Conservation (phyloP, 768 basidiomycete genomes). For the Rhizopogon vinicolor region DNA sequence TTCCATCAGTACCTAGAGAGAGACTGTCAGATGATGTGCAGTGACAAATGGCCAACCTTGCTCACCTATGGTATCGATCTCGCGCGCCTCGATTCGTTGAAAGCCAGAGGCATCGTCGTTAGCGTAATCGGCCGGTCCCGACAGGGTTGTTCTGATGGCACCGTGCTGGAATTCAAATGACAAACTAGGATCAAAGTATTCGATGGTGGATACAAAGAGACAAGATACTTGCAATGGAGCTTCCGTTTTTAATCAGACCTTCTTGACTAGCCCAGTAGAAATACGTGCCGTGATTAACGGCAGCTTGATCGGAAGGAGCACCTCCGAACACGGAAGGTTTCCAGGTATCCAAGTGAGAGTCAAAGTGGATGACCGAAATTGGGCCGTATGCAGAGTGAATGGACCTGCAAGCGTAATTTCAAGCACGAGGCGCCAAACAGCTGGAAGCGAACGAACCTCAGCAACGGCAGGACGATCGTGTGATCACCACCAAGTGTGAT, state of each 20-base stretch:
- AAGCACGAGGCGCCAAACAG: not conserved
- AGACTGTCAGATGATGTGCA: not conserved
- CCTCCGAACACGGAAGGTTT: constrained; percentile 73
- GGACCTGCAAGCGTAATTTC: constrained; percentile 39
- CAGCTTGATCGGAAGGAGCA: constrained; percentile 64
- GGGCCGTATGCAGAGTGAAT: constrained; percentile 74
- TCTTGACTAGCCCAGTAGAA: constrained; percentile 88
- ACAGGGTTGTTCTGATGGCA: constrained; percentile 81
- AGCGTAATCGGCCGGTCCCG: constrained; percentile 69
- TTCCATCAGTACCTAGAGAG: constrained; percentile 58
- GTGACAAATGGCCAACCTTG: not conserved
- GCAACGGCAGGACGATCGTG: constrained; percentile 67
- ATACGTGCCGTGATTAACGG: constrained; percentile 86
- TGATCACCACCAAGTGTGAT: constrained; percentile 88
- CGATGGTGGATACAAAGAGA: constrained; percentile 22
- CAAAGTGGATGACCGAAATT: constrained; percentile 83
- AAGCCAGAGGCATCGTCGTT: constrained; percentile 81
- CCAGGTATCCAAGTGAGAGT: constrained; percentile 82
- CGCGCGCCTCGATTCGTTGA: constrained; percentile 76
- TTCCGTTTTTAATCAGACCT: constrained; percentile 72
- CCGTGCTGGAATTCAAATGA: constrained; percentile 59
- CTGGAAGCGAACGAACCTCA: constrained; percentile 31
- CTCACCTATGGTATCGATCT: constrained; percentile 77
- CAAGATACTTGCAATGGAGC: constrained; percentile 74
- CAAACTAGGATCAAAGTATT: constrained; percentile 73